A percentile compares a stretch with the other conserved stretches of the same genome.
Conservation (phyloP, 305 asterid genomes). For the Solanum chacoense region DNA sequence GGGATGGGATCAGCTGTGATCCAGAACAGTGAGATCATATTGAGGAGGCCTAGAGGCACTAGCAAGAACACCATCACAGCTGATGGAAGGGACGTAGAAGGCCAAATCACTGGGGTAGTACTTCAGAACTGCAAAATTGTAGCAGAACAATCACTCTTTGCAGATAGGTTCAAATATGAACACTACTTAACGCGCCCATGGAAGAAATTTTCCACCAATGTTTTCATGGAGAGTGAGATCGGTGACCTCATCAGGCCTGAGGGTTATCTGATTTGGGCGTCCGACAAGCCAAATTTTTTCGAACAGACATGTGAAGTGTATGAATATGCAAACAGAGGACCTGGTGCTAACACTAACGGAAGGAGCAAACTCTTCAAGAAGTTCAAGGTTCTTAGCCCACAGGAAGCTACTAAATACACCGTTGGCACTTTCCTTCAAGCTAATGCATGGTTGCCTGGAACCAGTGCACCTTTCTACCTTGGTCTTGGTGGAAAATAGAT, state of each 20-base stretch:
- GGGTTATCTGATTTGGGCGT: constrained; percentile 29
- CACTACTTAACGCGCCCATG: constrained; percentile 54
- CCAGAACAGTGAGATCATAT: constrained; percentile 54
- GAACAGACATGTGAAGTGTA: constrained; percentile 26
- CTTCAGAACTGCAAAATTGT: constrained; percentile 57
- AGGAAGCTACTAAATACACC: constrained; percentile 33
- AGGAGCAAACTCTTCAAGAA: constrained; percentile 28
- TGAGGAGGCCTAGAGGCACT: constrained; percentile 23
- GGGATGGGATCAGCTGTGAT: constrained; percentile 52
- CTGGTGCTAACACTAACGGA: constrained; percentile 23
- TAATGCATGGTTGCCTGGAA: constrained; percentile 29
- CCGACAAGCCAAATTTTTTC: not conserved
- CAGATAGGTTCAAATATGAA: constrained; percentile 16
- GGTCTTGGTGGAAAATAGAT: constrained; percentile 15
- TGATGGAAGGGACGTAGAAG: constrained; percentile 34
- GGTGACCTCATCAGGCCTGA: constrained; percentile 56
- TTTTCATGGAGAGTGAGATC: constrained; percentile 39
- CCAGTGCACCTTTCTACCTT: constrained; percentile 30
- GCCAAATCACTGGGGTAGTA: constrained; percentile 38
- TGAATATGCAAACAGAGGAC: constrained; percentile 50
- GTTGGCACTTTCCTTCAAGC: constrained; percentile 26
- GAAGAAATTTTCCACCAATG: constrained; percentile 31
- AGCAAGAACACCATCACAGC: constrained; percentile 50
- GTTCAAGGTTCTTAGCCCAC: constrained; percentile 20
- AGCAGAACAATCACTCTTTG: constrained; percentile 24